A percentile compares a stretch with the other conserved stretches of the same genome.
phyloP scores from a whole-genome alignment of 306 rosid genomes.

The Neltuma alba region DNA sequence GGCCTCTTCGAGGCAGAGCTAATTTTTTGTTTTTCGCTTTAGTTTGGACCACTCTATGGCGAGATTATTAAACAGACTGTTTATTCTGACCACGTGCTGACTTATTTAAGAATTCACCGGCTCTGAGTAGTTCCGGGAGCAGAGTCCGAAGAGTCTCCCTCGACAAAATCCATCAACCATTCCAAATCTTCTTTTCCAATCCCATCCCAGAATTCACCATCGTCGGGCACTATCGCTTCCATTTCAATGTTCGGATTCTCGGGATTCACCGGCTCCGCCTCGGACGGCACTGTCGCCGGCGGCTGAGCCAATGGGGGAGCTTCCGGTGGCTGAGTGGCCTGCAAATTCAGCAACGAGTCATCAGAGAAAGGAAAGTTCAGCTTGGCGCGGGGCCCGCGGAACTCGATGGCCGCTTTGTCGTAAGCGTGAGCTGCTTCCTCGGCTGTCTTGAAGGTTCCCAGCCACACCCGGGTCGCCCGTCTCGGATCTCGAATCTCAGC shows the following conservation, averaged over 20 bases:
- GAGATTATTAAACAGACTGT: not conserved
- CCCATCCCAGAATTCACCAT: slow-evolving; percentile 50
- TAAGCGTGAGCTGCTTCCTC: slow-evolving; percentile 92
- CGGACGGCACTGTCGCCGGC: not conserved
- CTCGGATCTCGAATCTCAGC: slow-evolving; percentile 92
- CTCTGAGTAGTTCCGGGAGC: slow-evolving; percentile 42
- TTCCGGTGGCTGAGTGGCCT: not conserved
- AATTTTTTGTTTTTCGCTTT: too few species aligned
- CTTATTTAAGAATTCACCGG: not conserved
- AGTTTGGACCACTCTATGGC: not conserved
- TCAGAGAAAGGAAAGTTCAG: slow-evolving; percentile 79
- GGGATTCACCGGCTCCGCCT: not conserved
- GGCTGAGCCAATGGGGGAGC: not conserved
- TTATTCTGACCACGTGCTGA: not conserved
- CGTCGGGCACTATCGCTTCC: not conserved
- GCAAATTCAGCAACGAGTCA: slow-evolving; percentile 40
- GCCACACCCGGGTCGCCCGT: slow-evolving; percentile 76
- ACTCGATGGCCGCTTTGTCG: slow-evolving; percentile 79
- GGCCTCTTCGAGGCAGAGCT: too few species aligned
- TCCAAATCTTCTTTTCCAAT: slow-evolving; percentile 56
- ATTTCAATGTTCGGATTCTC: slow-evolving; percentile 28
- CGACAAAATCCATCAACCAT: slow-evolving; percentile 50
- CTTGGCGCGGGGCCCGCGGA: slow-evolving; percentile 91
- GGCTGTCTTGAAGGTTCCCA: slow-evolving; percentile 75
- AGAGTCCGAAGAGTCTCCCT: slow-evolving; percentile 54